A percentile compares a stretch with the other conserved stretches of the same genome.
Conservation (phyloP, 306 rosid species). For the Dicorynia guianensis region DNA sequence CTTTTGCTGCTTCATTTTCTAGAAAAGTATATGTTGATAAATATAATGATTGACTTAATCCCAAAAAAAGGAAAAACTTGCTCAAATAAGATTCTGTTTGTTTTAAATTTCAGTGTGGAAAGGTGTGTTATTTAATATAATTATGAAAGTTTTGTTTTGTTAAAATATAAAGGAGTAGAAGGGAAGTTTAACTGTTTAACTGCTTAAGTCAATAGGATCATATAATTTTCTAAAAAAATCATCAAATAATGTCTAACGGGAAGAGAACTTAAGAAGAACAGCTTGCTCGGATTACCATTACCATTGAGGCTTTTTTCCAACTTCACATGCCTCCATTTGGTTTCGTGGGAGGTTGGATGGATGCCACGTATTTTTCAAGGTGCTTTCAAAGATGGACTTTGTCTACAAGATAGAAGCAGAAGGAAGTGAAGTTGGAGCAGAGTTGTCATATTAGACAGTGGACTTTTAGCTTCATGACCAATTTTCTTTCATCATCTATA, state of each 20-base stretch:
- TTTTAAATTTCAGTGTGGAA: no score
- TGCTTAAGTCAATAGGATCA: no score
- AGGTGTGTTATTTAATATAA: neutral
- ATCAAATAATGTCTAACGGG: no score
- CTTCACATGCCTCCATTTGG: conserved; percentile 30
- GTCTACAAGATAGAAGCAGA: conserved; percentile 56
- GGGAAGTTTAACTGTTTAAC: neutral
- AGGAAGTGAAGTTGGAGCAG: conserved; percentile 53
- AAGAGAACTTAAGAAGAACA: no score
- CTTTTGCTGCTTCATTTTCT: conserved; percentile 1
- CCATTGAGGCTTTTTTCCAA: conserved; percentile 7
- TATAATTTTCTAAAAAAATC: no score
- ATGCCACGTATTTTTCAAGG: conserved; percentile 65
- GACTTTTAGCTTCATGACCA: conserved; percentile 51
- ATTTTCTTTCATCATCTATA: neutral
- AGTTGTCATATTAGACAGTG: conserved; percentile 49
- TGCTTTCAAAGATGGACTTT: conserved; percentile 53
- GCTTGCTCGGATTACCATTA: neutral
- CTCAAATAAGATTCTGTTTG: neutral
- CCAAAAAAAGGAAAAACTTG: conserved; percentile 1
- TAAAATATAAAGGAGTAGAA: conserved; percentile 4
- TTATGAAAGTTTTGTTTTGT: conserved; percentile 4
- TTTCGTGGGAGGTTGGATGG: conserved; percentile 79
- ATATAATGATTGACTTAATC: neutral
- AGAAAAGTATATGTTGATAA: neutral